A percentile compares a stretch with the other conserved stretches of the same genome.
Evolutionary conservation across 1,139 yeast species (phyloP).

Genomic region (Geotrichum macrosporum): DNA sequence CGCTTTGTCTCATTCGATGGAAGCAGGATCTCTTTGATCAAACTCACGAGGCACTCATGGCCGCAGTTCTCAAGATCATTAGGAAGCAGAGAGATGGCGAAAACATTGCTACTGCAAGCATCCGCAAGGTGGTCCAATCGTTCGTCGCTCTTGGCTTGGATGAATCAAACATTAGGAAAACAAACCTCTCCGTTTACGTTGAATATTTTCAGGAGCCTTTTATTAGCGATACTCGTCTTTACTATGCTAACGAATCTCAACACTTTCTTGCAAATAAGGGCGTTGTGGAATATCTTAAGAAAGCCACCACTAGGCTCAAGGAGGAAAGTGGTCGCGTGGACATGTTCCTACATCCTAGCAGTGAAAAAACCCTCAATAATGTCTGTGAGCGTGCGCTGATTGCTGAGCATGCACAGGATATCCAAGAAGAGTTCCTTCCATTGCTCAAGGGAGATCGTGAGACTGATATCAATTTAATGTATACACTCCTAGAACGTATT

Average conservation of each 20-base stretch:
- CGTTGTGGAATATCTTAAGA: conserved; percentile 85
- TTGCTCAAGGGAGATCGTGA: conserved; percentile 73
- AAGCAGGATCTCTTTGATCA: conserved; percentile 71
- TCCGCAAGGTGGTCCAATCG: conserved; percentile 76
- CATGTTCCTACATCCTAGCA: conserved; percentile 79
- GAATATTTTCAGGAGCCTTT: conserved; percentile 74
- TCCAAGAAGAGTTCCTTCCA: conserved; percentile 71
- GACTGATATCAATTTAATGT: conserved; percentile 76
- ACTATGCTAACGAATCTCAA: conserved; percentile 66
- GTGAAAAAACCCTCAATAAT: conserved; percentile 71
- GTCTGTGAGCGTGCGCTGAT: conserved; percentile 73
- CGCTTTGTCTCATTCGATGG: conserved; percentile 86
- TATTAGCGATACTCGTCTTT: conserved; percentile 65
- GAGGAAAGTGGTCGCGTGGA: conserved; percentile 80
- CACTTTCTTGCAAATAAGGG: conserved; percentile 66
- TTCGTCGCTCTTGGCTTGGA: conserved; percentile 53
- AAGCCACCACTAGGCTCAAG: conserved; percentile 73
- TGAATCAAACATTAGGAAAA: conserved; percentile 67
- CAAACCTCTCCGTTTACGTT: conserved; percentile 76
- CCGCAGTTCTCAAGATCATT: conserved; percentile 71
- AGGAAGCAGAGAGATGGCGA: conserved; percentile 77
- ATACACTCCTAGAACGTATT: conserved; percentile 67
- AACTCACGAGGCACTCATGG: conserved; percentile 55
- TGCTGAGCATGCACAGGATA: conserved; percentile 67
- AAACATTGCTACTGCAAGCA: conserved; percentile 60